Base-by-base conservation (phyloP, 2,329 filamentous ascomycete genomes). In the Decorospora gaudefroyi region DNA sequence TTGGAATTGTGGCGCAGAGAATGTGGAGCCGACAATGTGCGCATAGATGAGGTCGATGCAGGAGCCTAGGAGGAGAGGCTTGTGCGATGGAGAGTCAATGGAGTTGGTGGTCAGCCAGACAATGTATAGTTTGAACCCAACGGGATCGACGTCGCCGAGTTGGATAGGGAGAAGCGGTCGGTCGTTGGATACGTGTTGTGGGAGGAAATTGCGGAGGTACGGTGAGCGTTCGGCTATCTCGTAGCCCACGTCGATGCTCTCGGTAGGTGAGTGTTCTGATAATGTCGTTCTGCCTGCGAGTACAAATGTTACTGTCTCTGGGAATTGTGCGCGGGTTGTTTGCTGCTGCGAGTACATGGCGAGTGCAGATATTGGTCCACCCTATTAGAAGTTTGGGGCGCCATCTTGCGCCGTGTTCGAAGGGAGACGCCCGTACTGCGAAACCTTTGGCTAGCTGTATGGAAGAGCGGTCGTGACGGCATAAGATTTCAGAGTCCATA, bases 31-130 rank as follows among this genome's bases (percentile, higher is more conserved):
- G 4, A 52, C 30, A 3, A 55, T 53, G 12, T 61, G 57, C 2
- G 57, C 55, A 17, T 52, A 53, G 1, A 61, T 42, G 0, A 59
- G 25, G 15, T 51, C 51, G 7, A 55, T 30, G 4, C 49, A 53
- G 3, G 55, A 45, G 9, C 31, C 3, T 12, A 58, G 26, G 0
- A 31, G 25, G 1, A 54, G 28, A 0, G 19, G 12, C 4, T 11
- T 3, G 3, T 21, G 17, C 8, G 5, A n/a, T 1, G 32, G 23
- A 4, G 26, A 35, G 0, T 32, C 27, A 4, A 46, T 16, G 2
- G 27, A n/a, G 2, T 31, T 42, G 2, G 19, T 39, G 4, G 25
- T 13, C 2, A 61, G 45, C 42, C 47, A 59, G 8, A 40, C 36
- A 2, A 50, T 32, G 30, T 57, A 61, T 0, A 59, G 22, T 21